These are phyloP conservation scores for Blastosporella zonata DNA, from an alignment of 1,284 basidiomycete genomes.

Conservation along the genomic window DNA sequence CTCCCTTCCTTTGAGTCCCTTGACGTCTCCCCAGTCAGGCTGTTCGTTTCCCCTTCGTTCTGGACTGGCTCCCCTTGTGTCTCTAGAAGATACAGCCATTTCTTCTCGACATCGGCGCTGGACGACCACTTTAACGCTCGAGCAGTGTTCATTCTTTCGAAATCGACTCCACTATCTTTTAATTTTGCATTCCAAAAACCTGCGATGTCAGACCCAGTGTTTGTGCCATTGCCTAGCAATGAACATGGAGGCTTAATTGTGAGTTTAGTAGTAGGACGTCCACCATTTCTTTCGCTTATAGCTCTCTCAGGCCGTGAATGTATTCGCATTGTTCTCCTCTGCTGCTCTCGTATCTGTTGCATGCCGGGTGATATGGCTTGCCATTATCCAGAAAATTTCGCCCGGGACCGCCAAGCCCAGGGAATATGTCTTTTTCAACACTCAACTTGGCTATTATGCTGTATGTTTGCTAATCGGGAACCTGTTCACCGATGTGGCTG, in stretches of 20 bases:
- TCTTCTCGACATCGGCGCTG: slow-evolving; percentile 19
- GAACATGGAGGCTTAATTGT: slow-evolving; percentile 44
- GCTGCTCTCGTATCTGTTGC: slow-evolving; percentile 48
- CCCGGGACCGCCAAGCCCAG: slow-evolving; percentile 24
- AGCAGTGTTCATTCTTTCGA: slow-evolving; percentile 10
- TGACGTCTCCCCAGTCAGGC: slow-evolving; percentile 20
- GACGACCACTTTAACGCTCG: slow-evolving; percentile 19
- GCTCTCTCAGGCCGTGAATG: slow-evolving; percentile 41
- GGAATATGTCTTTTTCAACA: slow-evolving; percentile 64
- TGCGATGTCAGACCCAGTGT: slow-evolving; percentile 18
- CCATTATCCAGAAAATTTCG: slow-evolving; percentile 28
- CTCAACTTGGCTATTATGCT: slow-evolving; percentile 66
- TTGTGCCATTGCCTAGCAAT: slow-evolving; percentile 30
- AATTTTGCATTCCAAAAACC: slow-evolving; percentile 5
- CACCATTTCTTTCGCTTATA: not conserved
- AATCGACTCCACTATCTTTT: slow-evolving; percentile 11
- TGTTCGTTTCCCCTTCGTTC: slow-evolving; percentile 30
- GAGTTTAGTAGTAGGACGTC: slow-evolving; percentile 20
- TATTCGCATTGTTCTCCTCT: slow-evolving; percentile 52
- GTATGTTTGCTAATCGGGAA: slow-evolving; percentile 60
- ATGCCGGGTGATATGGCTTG: slow-evolving; percentile 42
- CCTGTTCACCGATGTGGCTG: slow-evolving; percentile 48
- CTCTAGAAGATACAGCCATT: slow-evolving; percentile 20
- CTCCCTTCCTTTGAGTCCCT: slow-evolving; percentile 14
- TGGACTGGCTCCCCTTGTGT: slow-evolving; percentile 42